A percentile compares a stretch with the other conserved stretches of the same genome.
These are phyloP conservation scores for Rickenella mellea DNA, from an alignment of 768 basidiomycete genomes.

Conservation along the genomic window DNA sequence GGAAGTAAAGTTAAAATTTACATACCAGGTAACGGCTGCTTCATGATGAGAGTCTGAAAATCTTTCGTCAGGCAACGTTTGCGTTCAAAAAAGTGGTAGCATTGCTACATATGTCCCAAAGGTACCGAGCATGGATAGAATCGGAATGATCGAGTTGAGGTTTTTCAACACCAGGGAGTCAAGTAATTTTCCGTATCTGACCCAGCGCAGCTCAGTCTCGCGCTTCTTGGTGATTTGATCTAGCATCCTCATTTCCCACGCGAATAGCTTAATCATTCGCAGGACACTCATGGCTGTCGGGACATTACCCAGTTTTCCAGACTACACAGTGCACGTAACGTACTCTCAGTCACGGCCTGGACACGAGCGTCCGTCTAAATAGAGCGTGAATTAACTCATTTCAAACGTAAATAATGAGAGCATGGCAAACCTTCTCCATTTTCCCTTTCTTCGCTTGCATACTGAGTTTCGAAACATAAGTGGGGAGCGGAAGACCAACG, in stretches of 20 bases:
- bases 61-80: neutral
- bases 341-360: slow-evolving; percentile 33
- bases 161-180: neutral
- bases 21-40: too few species aligned
- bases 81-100: neutral
- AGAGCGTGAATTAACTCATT: neutral
- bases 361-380: slow-evolving; percentile 36
- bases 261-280: slow-evolving; percentile 34
- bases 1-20: too few species aligned
- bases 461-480: slow-evolving; percentile 25
- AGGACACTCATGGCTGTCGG: slow-evolving; percentile 10
- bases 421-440: slow-evolving; percentile 27
- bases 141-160: slow-evolving; percentile 27
- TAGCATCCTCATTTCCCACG: slow-evolving; percentile 25
- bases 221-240: neutral
- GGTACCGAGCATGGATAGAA: slow-evolving; percentile 56
- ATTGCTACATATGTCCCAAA: slow-evolving; percentile 43
- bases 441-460: slow-evolving; percentile 25
- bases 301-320: too few species aligned
- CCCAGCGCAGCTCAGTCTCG: neutral
- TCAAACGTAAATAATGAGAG: neutral
- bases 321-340: too few species aligned
- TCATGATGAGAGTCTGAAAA: too few species aligned
- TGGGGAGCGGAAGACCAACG: slow-evolving; percentile 32
- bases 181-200: neutral